Conservation (phyloP, 495 filamentous ascomycete species). For the Hypoxylon subgilvum region DNA sequence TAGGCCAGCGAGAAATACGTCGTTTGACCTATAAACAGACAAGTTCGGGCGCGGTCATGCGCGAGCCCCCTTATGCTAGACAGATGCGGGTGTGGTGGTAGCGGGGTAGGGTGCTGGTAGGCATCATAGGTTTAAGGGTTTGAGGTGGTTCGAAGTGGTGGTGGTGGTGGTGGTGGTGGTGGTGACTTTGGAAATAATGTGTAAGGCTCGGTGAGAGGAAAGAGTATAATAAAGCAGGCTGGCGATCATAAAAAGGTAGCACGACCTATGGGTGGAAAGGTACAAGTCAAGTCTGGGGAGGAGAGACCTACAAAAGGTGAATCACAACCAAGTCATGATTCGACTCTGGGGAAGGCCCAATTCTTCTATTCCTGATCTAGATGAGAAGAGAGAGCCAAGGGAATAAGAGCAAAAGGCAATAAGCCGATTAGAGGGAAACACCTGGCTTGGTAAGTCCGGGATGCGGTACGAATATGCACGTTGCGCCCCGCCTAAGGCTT, state of each 20-base stretch:
- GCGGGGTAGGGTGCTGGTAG: conserved; percentile 2
- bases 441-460: conserved; percentile 23
- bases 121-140: conserved; percentile 20
- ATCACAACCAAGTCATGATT: conserved; percentile 38
- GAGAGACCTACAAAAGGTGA: conserved; percentile 30
- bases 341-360: conserved; percentile 24
- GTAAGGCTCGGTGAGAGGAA: background rate
- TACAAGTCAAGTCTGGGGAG: too few species aligned
- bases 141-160: background rate
- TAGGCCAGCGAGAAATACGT: conserved; percentile 7
- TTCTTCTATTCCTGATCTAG: conserved; percentile 6
- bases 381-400: background rate
- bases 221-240: background rate
- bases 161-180: background rate
- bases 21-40: conserved; percentile 7
- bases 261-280: background rate
- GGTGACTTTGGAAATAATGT: background rate
- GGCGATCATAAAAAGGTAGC: conserved; percentile 22
- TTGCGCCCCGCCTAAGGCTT: conserved; percentile 24
- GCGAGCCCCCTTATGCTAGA: conserved; percentile 15
- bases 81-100: conserved; percentile 14
- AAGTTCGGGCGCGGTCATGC: conserved; percentile 14
- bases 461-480: conserved; percentile 23
- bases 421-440: conserved; percentile 25
- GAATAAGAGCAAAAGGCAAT: conserved; percentile 1